Evolutionary conservation across 768 basidiomycete species (phyloP), one percentile per base, ranked within the genome.

Genomic region (Tylopilus vinaceipallidus): DNA sequence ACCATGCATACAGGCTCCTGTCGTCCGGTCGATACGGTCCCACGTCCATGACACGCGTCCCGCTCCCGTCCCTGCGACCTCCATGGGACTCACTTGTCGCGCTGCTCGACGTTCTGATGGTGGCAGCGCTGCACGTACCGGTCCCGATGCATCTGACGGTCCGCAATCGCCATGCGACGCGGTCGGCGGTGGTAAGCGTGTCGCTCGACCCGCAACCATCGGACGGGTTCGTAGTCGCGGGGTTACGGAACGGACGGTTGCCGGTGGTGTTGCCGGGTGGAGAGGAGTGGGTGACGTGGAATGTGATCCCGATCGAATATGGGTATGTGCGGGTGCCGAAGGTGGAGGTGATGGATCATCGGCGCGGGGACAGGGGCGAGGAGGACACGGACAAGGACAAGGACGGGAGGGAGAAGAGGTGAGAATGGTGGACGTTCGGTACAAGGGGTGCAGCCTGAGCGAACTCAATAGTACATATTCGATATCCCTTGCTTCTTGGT

Each of bases 211-310:
- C 82, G 1, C 83, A 86, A 52, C 55, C 70, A 14, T 68, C 77
- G 12, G 89, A 90, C 35, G 75, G 77, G n/a, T 95, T 97, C 66
- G 81, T 94, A 14, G 80, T 93, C 36, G 80, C 89, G 3, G 94
- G 95, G 0, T 63, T 88, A 30, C 74, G 89, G 40, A 79, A 73
- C 42, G 81, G 82, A 3, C 78, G 83, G 10, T 55, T 91, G 9
- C 84, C 90, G 3, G 69, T 86, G 38, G 70, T 98, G n/a, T 71
- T 89, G 36, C 86, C 92, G 0, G 84, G 84, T 6, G 71, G 75
- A 23, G 88, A 91, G 64, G 83, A 83, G 56, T 75, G 66, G 50
- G 44, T 91, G 19, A 68, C 69, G 10, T 92, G 88, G 86, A 78
- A 75, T 24, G 62, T 91, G 27, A 76, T 90, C 24, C 86, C 90